A percentile compares a stretch with the other conserved stretches of the same genome.
These are phyloP conservation scores for Trichoderma simmonsii DNA, from an alignment of 2,329 filamentous ascomycete species.

Conservation along the genomic window DNA sequence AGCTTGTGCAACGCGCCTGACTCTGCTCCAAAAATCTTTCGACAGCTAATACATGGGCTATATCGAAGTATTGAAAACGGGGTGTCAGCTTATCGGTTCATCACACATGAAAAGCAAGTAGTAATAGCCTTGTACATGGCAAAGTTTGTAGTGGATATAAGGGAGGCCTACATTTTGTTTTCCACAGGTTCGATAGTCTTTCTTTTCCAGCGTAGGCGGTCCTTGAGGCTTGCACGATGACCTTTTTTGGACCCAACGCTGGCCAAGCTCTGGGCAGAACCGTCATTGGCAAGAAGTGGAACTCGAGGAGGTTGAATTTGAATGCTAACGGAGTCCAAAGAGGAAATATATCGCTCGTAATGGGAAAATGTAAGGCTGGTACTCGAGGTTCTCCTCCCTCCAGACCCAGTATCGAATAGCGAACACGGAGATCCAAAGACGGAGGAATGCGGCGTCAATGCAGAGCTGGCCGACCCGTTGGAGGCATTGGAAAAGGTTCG, in stretches of 20 bases:
- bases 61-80: neutral
- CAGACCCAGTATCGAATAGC: constrained; percentile 14
- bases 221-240: constrained; percentile 43
- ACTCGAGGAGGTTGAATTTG: constrained; percentile 41
- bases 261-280: constrained; percentile 40
- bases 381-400: constrained; percentile 27
- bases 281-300: constrained; percentile 31
- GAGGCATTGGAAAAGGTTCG: constrained; percentile 46
- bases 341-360: constrained; percentile 51
- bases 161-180: constrained; percentile 32
- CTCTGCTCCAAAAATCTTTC: constrained; percentile 46
- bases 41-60: constrained; percentile 43
- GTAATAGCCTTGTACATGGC: no score
- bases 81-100: neutral
- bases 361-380: constrained; percentile 46
- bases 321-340: constrained; percentile 40
- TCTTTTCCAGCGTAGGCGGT: constrained; percentile 42
- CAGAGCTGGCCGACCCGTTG: constrained; percentile 39
- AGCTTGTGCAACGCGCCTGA: constrained; percentile 46
- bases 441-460: constrained; percentile 44
- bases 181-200: constrained; percentile 35
- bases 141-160: neutral
- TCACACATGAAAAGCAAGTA: neutral
- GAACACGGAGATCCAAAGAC: constrained; percentile 31
- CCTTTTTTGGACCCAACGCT: constrained; percentile 45